phyloP scores from a whole-genome alignment of 108 stramenopile genomes.

The Conticribra guillardii region DNA sequence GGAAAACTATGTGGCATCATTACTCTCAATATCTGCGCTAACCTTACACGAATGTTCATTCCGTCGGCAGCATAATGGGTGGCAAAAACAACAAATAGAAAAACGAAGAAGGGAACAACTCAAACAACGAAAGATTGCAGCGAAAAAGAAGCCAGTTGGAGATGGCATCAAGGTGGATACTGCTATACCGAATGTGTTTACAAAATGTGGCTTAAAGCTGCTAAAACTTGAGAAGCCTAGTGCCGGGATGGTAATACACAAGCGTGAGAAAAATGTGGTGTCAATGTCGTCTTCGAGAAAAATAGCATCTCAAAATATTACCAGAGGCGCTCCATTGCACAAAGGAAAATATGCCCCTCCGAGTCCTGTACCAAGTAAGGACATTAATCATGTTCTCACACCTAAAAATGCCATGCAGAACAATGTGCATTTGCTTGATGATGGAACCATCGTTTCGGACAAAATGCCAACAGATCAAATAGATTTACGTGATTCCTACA shows the following conservation, averaged over 20 bases:
- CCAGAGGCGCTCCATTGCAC: background rate
- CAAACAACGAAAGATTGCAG: constrained; percentile 28
- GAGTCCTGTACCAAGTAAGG: background rate
- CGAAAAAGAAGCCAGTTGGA: constrained; percentile 29
- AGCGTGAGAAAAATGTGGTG: background rate
- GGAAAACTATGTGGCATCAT: background rate
- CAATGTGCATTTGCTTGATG: constrained; percentile 5
- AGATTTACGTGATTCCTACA: background rate
- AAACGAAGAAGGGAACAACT: constrained; percentile 46
- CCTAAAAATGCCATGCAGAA: background rate
- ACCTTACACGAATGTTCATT: background rate
- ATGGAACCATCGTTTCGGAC: background rate
- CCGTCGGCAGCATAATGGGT: constrained; percentile 18
- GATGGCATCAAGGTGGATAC: constrained; percentile 45
- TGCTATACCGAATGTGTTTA: constrained; percentile 18
- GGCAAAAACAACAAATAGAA: constrained; percentile 44
- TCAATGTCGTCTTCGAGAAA: background rate
- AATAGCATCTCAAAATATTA: background rate
- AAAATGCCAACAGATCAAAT: background rate
- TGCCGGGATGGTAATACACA: background rate
- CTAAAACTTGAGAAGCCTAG: constrained; percentile 20
- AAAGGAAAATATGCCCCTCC: background rate
- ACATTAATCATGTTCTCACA: background rate
- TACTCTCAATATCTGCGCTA: background rate
- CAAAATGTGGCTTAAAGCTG: constrained; percentile 49